Base-by-base conservation (phyloP, 1,284 basidiomycete genomes). In the Cutaneotrichosporon sp. region DNA sequence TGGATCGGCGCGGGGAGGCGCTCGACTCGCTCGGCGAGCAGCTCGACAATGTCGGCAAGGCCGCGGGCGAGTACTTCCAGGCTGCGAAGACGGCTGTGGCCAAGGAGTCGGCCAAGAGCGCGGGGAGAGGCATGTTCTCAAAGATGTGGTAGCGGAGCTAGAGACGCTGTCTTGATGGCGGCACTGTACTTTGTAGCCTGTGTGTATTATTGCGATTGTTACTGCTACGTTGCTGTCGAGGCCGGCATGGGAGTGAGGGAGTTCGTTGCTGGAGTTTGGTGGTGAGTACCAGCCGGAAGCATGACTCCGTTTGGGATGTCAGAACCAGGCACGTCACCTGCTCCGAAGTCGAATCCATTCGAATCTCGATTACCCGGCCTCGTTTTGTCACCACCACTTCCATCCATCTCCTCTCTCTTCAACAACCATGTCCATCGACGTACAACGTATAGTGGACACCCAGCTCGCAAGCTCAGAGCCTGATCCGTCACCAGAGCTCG, bases 101-200 rank as follows among this genome's bases (percentile, higher is more conserved):
- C 63, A 78, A 78, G 60, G 77, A 80, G 62, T 63, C 72, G 6
- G 79, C 75, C 9, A 80, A 79, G 70, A 68, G 24, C 9, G 36
- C 27, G n/a, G 55, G 31, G 14, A 34, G 29, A 16, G 46, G 55
- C 5, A 27, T 57, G n/a, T 27, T 57, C 14, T 38, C 25, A 16
- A 49, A 42, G 55, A 13, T 49, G 22, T 46, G 51, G 51, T 53
- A 53, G 33, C n/a, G 31, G 8, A 14, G n/a, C 5, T 29, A 9
- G 29, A 4, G 22, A 22, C 18, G 33, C 50, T 36, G 34, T 9
- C 31, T 22, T 20, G 11, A 11, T 42, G 22, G 46, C 18, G 14
- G 42, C 4, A 43, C 9, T 24, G 43, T 45, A n/a, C 8, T 45
- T n/a, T 42, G 18, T 42, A n/a, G 16, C 18, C 38, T 42, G 38